A percentile compares a stretch with the other conserved stretches of the same genome.
phyloP scores from a whole-genome alignment of 805 yeast species.

The Saccharomyces jurei region DNA sequence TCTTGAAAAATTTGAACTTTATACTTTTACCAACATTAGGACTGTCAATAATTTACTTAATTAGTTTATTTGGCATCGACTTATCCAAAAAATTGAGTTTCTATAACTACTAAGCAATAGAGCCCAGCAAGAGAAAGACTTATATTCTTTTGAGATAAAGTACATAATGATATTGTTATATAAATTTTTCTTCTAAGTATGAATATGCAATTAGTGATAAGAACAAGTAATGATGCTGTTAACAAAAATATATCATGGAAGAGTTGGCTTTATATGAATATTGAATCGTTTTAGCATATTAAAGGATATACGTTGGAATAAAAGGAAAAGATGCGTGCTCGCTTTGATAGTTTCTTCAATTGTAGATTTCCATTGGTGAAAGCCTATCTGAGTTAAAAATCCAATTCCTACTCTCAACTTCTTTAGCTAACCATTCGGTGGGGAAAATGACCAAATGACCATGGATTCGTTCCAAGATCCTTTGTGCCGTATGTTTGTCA shows the following conservation, averaged over 20 bases:
- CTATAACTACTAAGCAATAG: constrained; percentile 9
- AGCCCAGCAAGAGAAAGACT: not conserved
- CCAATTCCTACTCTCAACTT: constrained; percentile 90
- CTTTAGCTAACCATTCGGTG: constrained; percentile 78
- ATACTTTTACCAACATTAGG: constrained; percentile 58
- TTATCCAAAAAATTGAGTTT: constrained; percentile 46
- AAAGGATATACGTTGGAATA: not conserved
- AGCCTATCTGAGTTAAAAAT: constrained; percentile 86
- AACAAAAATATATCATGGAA: not conserved
- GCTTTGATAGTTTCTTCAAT: constrained; percentile 30
- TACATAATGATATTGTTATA: not conserved
- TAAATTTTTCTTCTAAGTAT: not conserved
- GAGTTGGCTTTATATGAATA: not conserved
- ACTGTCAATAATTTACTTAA: constrained; percentile 48
- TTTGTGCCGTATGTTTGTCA: constrained; percentile 71
- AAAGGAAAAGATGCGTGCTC: not conserved
- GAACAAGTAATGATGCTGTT: not conserved
- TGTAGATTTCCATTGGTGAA: constrained; percentile 92
- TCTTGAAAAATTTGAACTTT: constrained; percentile 52
- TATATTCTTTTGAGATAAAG: not conserved
- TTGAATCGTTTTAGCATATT: not conserved
- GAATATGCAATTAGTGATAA: not conserved
- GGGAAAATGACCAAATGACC: constrained; percentile 93
- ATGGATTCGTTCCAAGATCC: constrained; percentile 59
- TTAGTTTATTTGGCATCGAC: constrained; percentile 61